Evolutionary conservation across 768 basidiomycete species (phyloP), one percentile per base, ranked within the genome.

Genomic region (Amyloporia xantha): DNA sequence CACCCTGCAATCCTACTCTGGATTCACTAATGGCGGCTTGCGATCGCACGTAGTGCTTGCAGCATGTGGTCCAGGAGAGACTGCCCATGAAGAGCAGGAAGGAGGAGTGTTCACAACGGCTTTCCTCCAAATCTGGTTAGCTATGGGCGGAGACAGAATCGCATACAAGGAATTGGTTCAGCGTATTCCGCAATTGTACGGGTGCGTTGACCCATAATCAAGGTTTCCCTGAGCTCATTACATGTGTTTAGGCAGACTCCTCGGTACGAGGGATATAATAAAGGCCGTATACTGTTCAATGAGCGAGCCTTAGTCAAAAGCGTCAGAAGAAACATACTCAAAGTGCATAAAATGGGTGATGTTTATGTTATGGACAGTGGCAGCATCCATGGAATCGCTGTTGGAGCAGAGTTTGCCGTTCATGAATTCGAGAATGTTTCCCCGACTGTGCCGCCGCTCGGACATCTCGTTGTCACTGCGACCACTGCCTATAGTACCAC

Each of bases 91-190:
- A 47, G 11, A 42, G 21, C 15, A 50, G 1, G 57, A 54, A 0
- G 55, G 44, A 1, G 65, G 65, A 5, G 52, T 45, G 10, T 68
- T 68, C 48, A 66, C 65, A 0, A 25, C 35, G 5, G 57, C 53
- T 6, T 52, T 67, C 20, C 44, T 66, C 12, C 21, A 23, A 13
- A 26, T 13, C 7, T 23, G 20, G 12, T 42, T 23, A 24, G 9
- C 41, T 42, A 23, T 42, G 15, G 41, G 17, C 15, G 5, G n/a
- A 6, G 21, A 42, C 17, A 40, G 50, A 4, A 20, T 66, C 30
- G 61, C 66, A 6, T 66, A 67, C 25, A 21, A 30, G 20, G 55
- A 61, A 6, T 27, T 65, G 20, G 36, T 66, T 17, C 28, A 41
- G 12, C 57, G 51, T n/a, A 50, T 66, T 26, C 41, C 33, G 12